Evolutionary conservation across 768 basidiomycete species (phyloP).

Genomic region (Russula vinacea): DNA sequence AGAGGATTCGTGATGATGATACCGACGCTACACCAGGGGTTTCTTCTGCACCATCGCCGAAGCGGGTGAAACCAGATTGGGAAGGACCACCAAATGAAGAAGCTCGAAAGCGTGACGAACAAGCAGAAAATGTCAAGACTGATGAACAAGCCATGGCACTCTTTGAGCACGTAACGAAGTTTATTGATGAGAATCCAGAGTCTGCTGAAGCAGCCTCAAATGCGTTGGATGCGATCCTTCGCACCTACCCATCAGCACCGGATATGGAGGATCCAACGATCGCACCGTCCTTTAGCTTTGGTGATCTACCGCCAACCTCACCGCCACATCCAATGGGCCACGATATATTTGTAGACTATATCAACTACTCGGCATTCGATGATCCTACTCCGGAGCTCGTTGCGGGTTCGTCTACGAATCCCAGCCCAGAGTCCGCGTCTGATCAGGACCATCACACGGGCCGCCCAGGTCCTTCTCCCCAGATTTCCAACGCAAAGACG

Average conservation of each 20-base stretch:
- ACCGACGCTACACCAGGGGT: constrained; percentile 13
- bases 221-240: constrained; percentile 61
- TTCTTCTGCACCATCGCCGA: constrained; percentile 62
- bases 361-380: constrained; percentile 62
- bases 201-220: constrained; percentile 48
- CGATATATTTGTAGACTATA: constrained; percentile 57
- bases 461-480: constrained; percentile 41
- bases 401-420: constrained; percentile 67
- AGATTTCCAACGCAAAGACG: constrained; percentile 47
- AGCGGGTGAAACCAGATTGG: constrained; percentile 70
- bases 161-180: constrained; percentile 60
- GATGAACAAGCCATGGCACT: constrained; percentile 64
- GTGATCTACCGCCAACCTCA: constrained; percentile 34
- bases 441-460: constrained; percentile 50
- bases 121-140: constrained; percentile 46
- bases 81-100: constrained; percentile 53
- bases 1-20: constrained; percentile 58
- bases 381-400: constrained; percentile 71
- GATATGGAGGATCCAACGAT: constrained; percentile 42
- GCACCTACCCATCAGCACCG: constrained; percentile 44
- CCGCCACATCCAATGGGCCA: constrained; percentile 35
- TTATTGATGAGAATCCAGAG: constrained; percentile 51
- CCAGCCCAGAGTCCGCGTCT: constrained; percentile 70
- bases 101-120: constrained; percentile 34
- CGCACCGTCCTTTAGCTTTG: constrained; percentile 31